phyloP scores from a whole-genome alignment of 306 rosid genomes.

The Begonia fuchsioides region DNA sequence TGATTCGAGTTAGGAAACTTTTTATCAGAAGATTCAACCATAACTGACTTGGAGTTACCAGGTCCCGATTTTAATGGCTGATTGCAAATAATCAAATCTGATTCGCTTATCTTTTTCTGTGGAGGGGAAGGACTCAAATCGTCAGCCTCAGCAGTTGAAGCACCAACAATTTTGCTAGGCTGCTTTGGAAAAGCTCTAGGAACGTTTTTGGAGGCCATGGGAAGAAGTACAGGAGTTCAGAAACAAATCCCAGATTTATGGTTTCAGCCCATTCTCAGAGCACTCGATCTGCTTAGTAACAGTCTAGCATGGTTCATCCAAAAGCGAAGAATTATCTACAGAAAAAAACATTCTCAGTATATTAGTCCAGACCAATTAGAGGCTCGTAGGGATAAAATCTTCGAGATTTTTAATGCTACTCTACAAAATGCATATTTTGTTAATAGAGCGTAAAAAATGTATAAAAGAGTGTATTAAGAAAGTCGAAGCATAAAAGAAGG shows the following conservation, averaged over 20 bases:
- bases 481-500: background rate
- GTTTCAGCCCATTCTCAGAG: slow-evolving; percentile 11
- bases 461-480: no score
- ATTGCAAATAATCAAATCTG: slow-evolving; percentile 20
- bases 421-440: no score
- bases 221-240: slow-evolving; percentile 9
- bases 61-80: slow-evolving; percentile 3
- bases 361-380: no score
- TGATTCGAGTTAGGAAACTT: slow-evolving; percentile 20
- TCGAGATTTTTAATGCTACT: no score
- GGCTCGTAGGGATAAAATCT: no score
- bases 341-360: no score
- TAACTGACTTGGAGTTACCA: slow-evolving; percentile 27
- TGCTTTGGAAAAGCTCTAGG: slow-evolving; percentile 33
- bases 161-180: slow-evolving; percentile 33
- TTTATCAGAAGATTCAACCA: slow-evolving; percentile 32
- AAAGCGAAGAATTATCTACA: no score
- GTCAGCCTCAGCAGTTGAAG: slow-evolving; percentile 29
- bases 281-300: slow-evolving; percentile 11
- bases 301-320: no score
- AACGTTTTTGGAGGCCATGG: slow-evolving; percentile 65
- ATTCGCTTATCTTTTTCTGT: slow-evolving; percentile 24
- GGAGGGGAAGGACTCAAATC: slow-evolving; percentile 26
- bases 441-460: no score
- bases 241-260: slow-evolving; percentile 21